phyloP scores from a whole-genome alignment of 2,329 filamentous ascomycete genomes.

The Monascus ruber region DNA sequence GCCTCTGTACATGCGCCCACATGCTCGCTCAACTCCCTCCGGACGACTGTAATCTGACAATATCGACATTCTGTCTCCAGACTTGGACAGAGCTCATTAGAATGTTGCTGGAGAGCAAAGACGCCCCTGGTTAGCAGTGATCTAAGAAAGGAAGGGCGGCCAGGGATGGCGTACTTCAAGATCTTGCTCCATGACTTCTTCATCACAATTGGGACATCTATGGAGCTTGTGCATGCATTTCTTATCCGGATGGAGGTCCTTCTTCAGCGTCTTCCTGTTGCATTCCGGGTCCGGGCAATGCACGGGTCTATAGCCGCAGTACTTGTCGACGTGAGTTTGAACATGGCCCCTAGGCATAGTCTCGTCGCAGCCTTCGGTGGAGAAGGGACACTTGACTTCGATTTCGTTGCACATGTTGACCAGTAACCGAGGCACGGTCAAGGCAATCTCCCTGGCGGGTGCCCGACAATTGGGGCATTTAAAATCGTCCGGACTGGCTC shows the following conservation, averaged over 20 bases:
- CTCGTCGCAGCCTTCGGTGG: constrained; percentile 42
- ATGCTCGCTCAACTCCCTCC: constrained; percentile 24
- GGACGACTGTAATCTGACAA: constrained; percentile 23
- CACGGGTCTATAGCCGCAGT: constrained; percentile 46
- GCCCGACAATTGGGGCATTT: constrained; percentile 49
- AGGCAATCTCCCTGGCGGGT: constrained; percentile 25
- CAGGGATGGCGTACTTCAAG: constrained; percentile 32
- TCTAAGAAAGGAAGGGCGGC: constrained; percentile 1
- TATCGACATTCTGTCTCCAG: constrained; percentile 25
- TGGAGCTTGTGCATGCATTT: constrained; percentile 44
- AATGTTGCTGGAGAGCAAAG: constrained; percentile 19
- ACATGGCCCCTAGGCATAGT: constrained; percentile 45
- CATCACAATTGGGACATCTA: constrained; percentile 42
- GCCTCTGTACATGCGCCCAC: constrained; percentile 26
- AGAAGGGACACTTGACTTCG: constrained; percentile 47
- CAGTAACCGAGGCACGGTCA: constrained; percentile 43
- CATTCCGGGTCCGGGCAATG: constrained; percentile 42
- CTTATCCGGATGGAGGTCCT: constrained; percentile 38
- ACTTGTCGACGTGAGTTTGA: constrained; percentile 48
- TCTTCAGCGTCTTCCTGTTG: constrained; percentile 41
- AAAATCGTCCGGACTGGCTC: constrained; percentile 21
- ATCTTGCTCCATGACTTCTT: constrained; percentile 43
- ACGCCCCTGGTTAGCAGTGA: constrained; percentile 2
- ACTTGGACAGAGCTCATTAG: constrained; percentile 25
- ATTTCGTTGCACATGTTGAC: constrained; percentile 53